These are phyloP conservation scores for Penicillium sp. DNA, from an alignment of 2,329 filamentous ascomycete genomes.

Conservation along the genomic window DNA sequence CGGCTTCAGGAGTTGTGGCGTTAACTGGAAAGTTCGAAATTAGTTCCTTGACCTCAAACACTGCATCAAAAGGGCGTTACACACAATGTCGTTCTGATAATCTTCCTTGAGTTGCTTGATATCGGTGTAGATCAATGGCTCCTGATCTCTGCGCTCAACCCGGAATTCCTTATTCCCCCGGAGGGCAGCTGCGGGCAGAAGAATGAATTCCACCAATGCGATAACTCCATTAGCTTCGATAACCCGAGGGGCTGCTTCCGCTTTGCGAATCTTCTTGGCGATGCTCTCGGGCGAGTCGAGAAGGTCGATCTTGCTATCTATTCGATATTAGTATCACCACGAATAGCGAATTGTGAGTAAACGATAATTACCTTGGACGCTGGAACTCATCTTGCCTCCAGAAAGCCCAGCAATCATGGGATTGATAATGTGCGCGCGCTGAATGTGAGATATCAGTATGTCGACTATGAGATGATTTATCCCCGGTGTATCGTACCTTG, in stretches of 20 bases:
- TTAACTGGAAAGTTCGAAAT: conserved; percentile 53
- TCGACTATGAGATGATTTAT: no score
- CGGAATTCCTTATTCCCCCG: conserved; percentile 58
- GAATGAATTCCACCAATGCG: conserved; percentile 79
- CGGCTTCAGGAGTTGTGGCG: conserved; percentile 83
- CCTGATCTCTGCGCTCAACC: conserved; percentile 63
- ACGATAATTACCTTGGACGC: conserved; percentile 45
- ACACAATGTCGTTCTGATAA: conserved; percentile 71
- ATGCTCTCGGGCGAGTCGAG: conserved; percentile 73
- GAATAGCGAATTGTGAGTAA: no score
- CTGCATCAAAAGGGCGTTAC: conserved; percentile 31
- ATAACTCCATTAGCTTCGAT: conserved; percentile 83
- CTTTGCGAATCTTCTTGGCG: conserved; percentile 79
- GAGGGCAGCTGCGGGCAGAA: conserved; percentile 62
- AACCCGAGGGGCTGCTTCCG: conserved; percentile 69
- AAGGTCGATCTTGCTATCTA: conserved; percentile 68
- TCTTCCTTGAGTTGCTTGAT: conserved; percentile 76
- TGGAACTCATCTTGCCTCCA: conserved; percentile 80
- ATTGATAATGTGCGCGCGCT: conserved; percentile 69
- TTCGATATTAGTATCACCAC: not conserved
- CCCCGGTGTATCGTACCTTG: conserved; percentile 43
- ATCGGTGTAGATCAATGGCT: conserved; percentile 72
- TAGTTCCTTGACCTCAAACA: conserved; percentile 4
- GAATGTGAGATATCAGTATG: conserved; percentile 4
- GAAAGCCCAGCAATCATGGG: conserved; percentile 87